Base-by-base conservation (phyloP, 176 grass and related monocot genomes). In the Carex myosuroides region DNA sequence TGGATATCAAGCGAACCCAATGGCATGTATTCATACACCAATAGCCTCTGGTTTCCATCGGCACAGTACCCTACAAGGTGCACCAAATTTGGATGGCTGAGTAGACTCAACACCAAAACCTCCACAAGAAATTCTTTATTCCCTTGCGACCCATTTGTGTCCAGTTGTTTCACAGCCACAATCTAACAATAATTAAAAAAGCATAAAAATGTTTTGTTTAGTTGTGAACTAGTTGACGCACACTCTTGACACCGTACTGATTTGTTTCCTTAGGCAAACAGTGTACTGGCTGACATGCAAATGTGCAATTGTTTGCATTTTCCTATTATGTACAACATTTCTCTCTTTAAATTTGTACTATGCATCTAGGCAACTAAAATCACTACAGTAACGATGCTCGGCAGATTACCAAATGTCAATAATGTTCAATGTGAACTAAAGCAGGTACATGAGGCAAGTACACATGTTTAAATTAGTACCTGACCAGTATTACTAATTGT, bases 11-110 rank as follows among this genome's bases (percentile, higher is more conserved):
- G 76, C 21, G 91, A 95, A 63, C 96, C 96, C 60, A 88, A 76
- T 60, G 88, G 83, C 96, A 99, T 93, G 85, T 90, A 99, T 80
- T 95, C 96, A 10, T 95, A 99, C 39, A 95, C 96, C 64, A 99
- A 67, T 30, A 99, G 81, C 83, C 93, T 95, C 65, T 99, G 93
- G 84, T 91, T 91, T 79, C 96, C 91, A 6, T 95, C 93, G 46
- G 91, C 87, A 21, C 96, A 99, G 69, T 95, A 99, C 53, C 93
- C 96, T 56, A 99, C 89, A 56, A 99, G 89, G 26, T 84, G 91
- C 85, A 99, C 96, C 56, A 99, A 85, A 65, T 95, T 95, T 60
- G 85, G 88, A 90, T 99, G 96, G 80, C 88, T 86, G 13, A 95
- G 83, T 66, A 99, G 80, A 79, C 91, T 93, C 44, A 99, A 91